Evolutionary conservation across 306 rosid species (phyloP).

Genomic region (Ammopiptanthus mongolicus): DNA sequence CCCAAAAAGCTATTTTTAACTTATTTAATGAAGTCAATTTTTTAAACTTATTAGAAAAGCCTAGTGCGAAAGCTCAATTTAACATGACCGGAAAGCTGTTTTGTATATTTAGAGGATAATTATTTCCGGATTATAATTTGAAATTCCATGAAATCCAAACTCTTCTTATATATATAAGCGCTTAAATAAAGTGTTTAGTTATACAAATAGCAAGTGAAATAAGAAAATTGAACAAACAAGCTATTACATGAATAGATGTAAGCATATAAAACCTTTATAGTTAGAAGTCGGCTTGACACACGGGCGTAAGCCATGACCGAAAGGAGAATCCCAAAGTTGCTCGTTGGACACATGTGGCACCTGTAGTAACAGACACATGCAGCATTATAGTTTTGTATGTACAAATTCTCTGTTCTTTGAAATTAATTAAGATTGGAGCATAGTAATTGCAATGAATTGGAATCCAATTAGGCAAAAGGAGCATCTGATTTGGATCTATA

Average conservation of each 20-base stretch:
- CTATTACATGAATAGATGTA: background rate
- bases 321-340: conserved; percentile 65
- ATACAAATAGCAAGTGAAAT: too few relatives aligned
- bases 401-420: background rate
- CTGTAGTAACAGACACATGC: conserved; percentile 12
- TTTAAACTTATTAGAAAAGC: too few relatives aligned
- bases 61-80: too few relatives aligned
- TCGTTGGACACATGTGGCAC: conserved; percentile 26
- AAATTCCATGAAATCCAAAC: too few relatives aligned
- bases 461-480: background rate
- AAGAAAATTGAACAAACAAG: background rate
- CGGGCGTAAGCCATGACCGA: conserved; percentile 45
- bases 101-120: too few relatives aligned
- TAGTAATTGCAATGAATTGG: background rate
- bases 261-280: conserved; percentile 55
- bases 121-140: too few relatives aligned
- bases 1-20: too few relatives aligned
- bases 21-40: too few relatives aligned
- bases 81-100: too few relatives aligned
- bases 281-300: conserved; percentile 71
- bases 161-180: too few relatives aligned
- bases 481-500: background rate
- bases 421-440: background rate
- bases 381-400: background rate
- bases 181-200: too few relatives aligned